Base-by-base conservation (phyloP, 148 eudicot genomes). In the Dysphania ambrosioides region DNA sequence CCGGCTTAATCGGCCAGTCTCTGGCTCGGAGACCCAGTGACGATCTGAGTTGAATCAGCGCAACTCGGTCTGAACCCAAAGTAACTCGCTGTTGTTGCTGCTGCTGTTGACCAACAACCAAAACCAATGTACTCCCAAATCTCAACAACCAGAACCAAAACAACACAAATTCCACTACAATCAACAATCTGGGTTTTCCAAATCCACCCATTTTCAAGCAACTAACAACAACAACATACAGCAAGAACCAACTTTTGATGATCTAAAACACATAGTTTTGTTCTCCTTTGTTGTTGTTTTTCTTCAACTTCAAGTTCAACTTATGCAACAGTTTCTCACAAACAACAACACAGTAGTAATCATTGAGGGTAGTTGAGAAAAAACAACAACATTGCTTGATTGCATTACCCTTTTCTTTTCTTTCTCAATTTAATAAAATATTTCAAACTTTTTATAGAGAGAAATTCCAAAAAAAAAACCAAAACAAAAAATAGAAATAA, bases 1-100 rank as follows among this genome's bases (percentile, higher is more conserved):
- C 88, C 26, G 83, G 66, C 65, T 87, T 94, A 10, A 90, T 83
- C 10, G 98, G 98, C 98, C 98, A 94, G 11, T 92, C 91, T 67
- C 73, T 83, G 5, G 85, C 83, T 59, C 98, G 65, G 18, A 94
- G 60, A 77, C 98, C 97, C 80, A 94, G 57, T 29, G 89, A 84
- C 23, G 97, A 90, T 90, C 98, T 88, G 60, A 94, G 84, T 85
- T 79, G 83, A 64, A 94, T 82, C 76, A 94, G 61, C 78, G 92
- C 83, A 21, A 75, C 58, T 67, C 85, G 69, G 60, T 90, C 90
- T 1, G 77, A 36, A 21, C 26, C 31, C 2, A 72, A 74, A 27
- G 79, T 56, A 75, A 71, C 69, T 32, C 36, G 67, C 24, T 71
- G 82, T 58, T 41, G 79, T 42, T 58, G 72, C 9, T n/a, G n/a